Evolutionary conservation across 1,284 basidiomycete genomes (phyloP), one percentile per base, ranked within the genome.

Genomic region (Limonomyces culmigenus): DNA sequence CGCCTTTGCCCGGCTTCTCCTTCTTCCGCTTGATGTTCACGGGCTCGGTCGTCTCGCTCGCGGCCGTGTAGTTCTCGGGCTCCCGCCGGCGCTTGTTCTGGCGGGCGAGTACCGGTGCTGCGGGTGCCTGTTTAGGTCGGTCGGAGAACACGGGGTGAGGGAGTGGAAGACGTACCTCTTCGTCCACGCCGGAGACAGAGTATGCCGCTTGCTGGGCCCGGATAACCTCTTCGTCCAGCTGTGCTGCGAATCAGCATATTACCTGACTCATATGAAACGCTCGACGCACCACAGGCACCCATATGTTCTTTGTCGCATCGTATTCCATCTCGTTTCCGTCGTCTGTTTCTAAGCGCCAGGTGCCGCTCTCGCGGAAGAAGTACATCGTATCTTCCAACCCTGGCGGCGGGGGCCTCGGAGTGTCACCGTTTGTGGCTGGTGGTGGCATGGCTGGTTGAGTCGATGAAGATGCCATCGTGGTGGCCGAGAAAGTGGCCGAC

Each of bases 141-240:
- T 44, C 39, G 42, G 37, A 48, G 29, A 48, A 35, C 33, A 12
- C 43, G 41, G 35, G 39, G 31, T 42, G 39, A 19, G 35, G 33
- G 44, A 47, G 39, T 41, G 41, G 41, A 42, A 42, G 39, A 59
- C 74, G 51, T 52, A 87, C 88, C 60, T 76, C 72, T 62, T 96
- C 89, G 51, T 96, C 87, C 5, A 95, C 85, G 12, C 89, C 92
- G 19, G 65, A 67, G 2, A 96, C 65, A 2, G 87, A 80, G 56
- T 96, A 96, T 2, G 87, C 88, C 3, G 85, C 86, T 58, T 95
- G 92, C 52, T 96, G 91, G 25, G 74, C 75, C 48, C 74, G 75
- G 42, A 91, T 50, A 16, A 81, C 62, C 42, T 85, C 81, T 42
- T 91, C 86, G 45, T 87, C 83, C 23, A 88, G 60, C 86, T 75